Evolutionary conservation across 1,284 basidiomycete species (phyloP), one percentile per base, ranked within the genome.

Genomic region (Trametes pubescens): DNA sequence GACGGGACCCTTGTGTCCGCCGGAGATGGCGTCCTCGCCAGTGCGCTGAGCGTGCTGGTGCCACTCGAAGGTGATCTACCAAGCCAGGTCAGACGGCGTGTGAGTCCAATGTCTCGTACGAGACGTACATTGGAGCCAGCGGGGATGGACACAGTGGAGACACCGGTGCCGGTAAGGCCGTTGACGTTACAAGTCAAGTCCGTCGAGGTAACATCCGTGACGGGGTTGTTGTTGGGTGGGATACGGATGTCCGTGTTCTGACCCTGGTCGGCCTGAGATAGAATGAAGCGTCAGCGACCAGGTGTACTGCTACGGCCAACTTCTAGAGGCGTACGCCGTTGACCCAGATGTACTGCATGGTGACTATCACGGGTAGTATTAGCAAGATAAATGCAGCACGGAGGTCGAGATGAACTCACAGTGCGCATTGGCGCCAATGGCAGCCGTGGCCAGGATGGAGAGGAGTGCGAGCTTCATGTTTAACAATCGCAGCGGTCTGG

Each of bases 191-290:
- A 84, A 40, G 80, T 82, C 34, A 84, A 49, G 66, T 84, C 83
- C 3, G 71, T 82, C 35, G 81, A 82, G 34, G 80, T 83, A 14
- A 85, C 82, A 56, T 84, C 83, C 38, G 80, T 83, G 52, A 85
- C 83, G 13, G 83, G 83, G 69, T 82, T 83, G 75, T 85, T 85
- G 74, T 71, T 83, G 11, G 83, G 82, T n/a, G 81, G 77, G n/a
- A 84, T 70, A 62, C 82, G 81, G 55, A 84, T 71, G 70, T 76
- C 78, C 34, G 68, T 78, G 73, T 83, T 83, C 48, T 74, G 72
- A 3, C 83, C 83, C 68, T 83, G 71, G 68, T 84, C 83, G 35
- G 72, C 76, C 79, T 81, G 62, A 4, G 58, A 6, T 2, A 26
- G 18, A 22, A 24, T 18, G 11, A 3, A 0, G 4, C 18, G 29